phyloP scores from a whole-genome alignment of 2,329 filamentous ascomycete species.

The Penicillium brevicompactum region DNA sequence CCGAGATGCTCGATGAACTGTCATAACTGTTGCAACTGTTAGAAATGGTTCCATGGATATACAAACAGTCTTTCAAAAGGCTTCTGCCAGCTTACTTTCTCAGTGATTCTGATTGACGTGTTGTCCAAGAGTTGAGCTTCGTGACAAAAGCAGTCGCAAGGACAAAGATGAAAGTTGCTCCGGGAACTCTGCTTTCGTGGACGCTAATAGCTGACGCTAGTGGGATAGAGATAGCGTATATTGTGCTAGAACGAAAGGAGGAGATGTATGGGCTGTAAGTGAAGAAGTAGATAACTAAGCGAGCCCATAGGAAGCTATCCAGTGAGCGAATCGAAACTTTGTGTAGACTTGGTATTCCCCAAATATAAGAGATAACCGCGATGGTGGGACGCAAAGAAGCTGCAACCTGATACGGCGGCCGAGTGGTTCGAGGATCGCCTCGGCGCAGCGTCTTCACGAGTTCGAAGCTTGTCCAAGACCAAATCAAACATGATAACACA shows the following conservation, averaged over 20 bases:
- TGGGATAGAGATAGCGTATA: conserved; percentile 5
- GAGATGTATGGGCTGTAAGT: not conserved
- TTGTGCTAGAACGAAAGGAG: not conserved
- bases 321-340: not conserved
- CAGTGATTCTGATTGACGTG: not conserved
- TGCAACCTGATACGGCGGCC: not conserved
- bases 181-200: not conserved
- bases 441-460: conserved; percentile 7
- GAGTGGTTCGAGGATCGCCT: conserved; percentile 4
- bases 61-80: no score
- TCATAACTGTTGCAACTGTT: no score
- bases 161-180: not conserved
- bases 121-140: not conserved
- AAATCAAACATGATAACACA: conserved; percentile 2
- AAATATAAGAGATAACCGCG: not conserved
- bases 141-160: not conserved
- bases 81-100: not conserved
- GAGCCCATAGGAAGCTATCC: conserved; percentile 5
- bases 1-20: no score
- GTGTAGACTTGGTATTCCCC: not conserved
- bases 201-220: not conserved
- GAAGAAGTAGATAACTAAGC: conserved; percentile 6
- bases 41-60: no score
- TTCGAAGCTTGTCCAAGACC: not conserved
- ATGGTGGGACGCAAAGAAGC: not conserved